Percentiles rank a stretch among this genome's conserved stretches.
phyloP scores from a whole-genome alignment of 108 stramenopile genomes.

The Cyclotella baltica region DNA sequence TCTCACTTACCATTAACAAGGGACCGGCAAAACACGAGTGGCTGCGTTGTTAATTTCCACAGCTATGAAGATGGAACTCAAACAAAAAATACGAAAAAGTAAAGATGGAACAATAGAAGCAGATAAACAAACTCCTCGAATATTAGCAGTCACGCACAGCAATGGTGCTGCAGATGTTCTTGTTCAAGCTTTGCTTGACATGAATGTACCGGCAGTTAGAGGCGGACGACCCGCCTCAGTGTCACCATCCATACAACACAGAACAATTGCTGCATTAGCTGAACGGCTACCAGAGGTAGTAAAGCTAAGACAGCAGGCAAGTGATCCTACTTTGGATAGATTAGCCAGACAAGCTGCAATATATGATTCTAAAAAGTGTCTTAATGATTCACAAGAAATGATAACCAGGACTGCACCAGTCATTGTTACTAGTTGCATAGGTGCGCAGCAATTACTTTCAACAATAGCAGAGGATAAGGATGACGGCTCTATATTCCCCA shows the following conservation, averaged over 20 bases:
- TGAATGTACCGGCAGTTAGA: constrained; percentile 78
- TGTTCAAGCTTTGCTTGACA: constrained; percentile 62
- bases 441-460: constrained; percentile 63
- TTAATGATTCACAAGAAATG: constrained; percentile 46
- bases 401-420: constrained; percentile 64
- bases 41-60: constrained; percentile 65
- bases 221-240: constrained; percentile 70
- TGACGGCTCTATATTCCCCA: constrained; percentile 38
- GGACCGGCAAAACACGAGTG: constrained; percentile 52
- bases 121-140: constrained; percentile 31
- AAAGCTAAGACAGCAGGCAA: constrained; percentile 38
- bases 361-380: constrained; percentile 41
- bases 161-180: constrained; percentile 83
- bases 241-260: constrained; percentile 61
- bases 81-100: background rate
- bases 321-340: constrained; percentile 23
- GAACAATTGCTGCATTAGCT: constrained; percentile 67
- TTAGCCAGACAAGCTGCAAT: constrained; percentile 34
- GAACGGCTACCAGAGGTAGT: constrained; percentile 62
- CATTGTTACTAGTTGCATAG: constrained; percentile 76
- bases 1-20: background rate
- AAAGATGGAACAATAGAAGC: background rate
- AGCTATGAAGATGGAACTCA: constrained; percentile 51
- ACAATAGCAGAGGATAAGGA: constrained; percentile 24
- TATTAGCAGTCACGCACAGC: constrained; percentile 73